phyloP scores from a whole-genome alignment of 805 yeast species.

The Kodamaea lidongshanica region DNA sequence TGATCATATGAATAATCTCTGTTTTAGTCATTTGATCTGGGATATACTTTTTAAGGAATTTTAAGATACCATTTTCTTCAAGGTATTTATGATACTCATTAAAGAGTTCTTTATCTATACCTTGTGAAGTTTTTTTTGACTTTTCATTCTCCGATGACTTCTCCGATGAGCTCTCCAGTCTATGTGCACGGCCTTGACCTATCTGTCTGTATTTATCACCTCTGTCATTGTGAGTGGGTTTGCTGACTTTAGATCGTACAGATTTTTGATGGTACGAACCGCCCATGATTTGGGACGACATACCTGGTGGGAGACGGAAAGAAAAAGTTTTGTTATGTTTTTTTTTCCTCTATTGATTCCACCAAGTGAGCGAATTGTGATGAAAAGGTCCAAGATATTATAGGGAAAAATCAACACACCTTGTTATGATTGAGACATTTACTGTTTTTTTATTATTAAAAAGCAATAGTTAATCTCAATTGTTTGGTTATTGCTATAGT shows the following conservation, averaged over 20 bases:
- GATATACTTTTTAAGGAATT: conserved; percentile 12
- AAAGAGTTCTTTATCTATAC: conserved; percentile 3
- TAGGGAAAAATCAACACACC: too few species aligned
- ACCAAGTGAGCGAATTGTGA: background rate
- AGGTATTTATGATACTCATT: conserved; percentile 11
- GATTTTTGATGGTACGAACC: conserved; percentile 1
- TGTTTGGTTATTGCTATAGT: too few species aligned
- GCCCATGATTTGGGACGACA: conserved; percentile 4
- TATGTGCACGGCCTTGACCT: too few species aligned
- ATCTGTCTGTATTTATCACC: too few species aligned
- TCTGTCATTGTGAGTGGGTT: background rate
- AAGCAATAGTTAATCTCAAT: too few species aligned
- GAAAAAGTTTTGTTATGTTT: conserved; percentile 1
- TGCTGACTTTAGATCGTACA: conserved; percentile 1
- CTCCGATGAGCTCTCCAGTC: too few species aligned
- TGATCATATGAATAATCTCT: conserved; percentile 12
- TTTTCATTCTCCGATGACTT: too few species aligned
- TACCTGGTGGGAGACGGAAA: conserved; percentile 6
- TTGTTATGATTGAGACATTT: too few species aligned
- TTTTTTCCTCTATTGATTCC: conserved; percentile 1
- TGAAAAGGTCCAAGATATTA: too few species aligned
- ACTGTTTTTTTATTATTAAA: too few species aligned
- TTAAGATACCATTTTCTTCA: conserved; percentile 10
- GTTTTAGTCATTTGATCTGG: conserved; percentile 10
- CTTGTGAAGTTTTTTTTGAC: too few species aligned